Conservation (phyloP, 2,329 filamentous ascomycete species). For the Huntiella decipiens region DNA sequence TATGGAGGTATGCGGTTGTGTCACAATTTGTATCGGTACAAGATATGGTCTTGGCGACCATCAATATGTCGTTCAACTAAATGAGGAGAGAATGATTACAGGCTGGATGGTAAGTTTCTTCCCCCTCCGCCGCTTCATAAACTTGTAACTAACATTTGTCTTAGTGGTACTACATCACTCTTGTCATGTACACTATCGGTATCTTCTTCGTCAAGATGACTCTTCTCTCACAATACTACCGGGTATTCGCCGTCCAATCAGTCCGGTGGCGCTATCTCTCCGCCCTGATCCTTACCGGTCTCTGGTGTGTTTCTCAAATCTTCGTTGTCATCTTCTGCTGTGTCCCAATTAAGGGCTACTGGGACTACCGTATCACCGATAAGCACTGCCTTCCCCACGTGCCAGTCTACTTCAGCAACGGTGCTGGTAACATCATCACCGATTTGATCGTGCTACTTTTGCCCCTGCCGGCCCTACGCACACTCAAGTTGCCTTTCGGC, state of each 20-base stretch:
- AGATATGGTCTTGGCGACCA: conserved; percentile 16
- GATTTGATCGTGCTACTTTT: conserved; percentile 21
- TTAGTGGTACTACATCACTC: conserved; percentile 13
- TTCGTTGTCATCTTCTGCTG: conserved; percentile 9
- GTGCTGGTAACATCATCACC: conserved; percentile 20
- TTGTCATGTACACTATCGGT: conserved; percentile 17
- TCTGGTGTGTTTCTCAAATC: conserved; percentile 16
- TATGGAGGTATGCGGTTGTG: background rate
- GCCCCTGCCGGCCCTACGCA: conserved; percentile 21
- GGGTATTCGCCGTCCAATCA: conserved; percentile 15
- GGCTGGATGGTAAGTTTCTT: conserved; percentile 13
- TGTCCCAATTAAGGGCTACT: conserved; percentile 13
- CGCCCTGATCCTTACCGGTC: conserved; percentile 15
- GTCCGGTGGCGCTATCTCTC: conserved; percentile 16
- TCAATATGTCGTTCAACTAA: conserved; percentile 14
- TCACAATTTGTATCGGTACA: conserved; percentile 11
- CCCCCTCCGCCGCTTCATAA: no score
- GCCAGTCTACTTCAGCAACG: conserved; percentile 18
- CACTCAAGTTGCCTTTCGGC: conserved; percentile 17
- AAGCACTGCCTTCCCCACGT: conserved; percentile 16
- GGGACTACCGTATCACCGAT: conserved; percentile 14
- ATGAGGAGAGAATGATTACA: conserved; percentile 3
- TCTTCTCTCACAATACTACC: conserved; percentile 19
- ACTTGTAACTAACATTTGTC: background rate
- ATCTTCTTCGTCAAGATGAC: conserved; percentile 18